Percentiles rank a stretch among this genome's conserved stretches.
Evolutionary conservation across 352 stramenopile species (phyloP).

Genomic region (Globisporangium yorkense): DNA sequence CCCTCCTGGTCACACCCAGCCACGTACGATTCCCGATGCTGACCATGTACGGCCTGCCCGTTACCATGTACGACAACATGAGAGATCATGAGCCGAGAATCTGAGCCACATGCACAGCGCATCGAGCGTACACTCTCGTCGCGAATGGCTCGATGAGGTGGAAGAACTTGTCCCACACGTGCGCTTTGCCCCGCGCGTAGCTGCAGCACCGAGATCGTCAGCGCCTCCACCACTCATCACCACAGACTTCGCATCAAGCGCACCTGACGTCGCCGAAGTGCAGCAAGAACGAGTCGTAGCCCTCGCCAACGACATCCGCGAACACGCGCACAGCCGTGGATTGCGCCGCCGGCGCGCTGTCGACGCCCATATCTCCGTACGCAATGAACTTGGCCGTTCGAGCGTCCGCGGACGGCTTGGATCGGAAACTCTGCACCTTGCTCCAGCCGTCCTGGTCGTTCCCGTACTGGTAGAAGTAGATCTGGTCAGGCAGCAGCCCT

Average conservation of each 20-base stretch:
- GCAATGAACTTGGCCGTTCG: constrained; percentile 60
- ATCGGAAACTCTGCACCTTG: constrained; percentile 22
- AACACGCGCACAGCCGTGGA: constrained; percentile 58
- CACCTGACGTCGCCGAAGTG: constrained; percentile 79
- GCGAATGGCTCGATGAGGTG: constrained; percentile 62
- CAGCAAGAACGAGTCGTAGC: constrained; percentile 66
- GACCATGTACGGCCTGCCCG: constrained; percentile 62
- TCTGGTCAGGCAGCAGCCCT: constrained; percentile 24
- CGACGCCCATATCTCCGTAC: constrained; percentile 78
- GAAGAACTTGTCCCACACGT: constrained; percentile 74
- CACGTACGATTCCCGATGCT: constrained; percentile 68
- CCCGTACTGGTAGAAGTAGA: constrained; percentile 80
- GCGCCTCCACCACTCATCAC: neutral
- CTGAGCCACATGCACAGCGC: neutral
- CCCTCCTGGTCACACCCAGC: too few species aligned
- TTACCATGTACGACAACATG: too few species aligned
- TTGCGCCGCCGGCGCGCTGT: constrained; percentile 36
- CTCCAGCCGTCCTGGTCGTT: constrained; percentile 62
- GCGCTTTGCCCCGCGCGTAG: constrained; percentile 55
- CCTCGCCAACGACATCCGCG: constrained; percentile 38
- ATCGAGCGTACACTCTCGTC: constrained; percentile 43
- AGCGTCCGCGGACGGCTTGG: constrained; percentile 9
- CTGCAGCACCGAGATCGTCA: constrained; percentile 14
- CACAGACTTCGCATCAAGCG: neutral
- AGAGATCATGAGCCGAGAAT: neutral